Base-by-base conservation (phyloP, 2,329 filamentous ascomycete genomes). In the Colletotrichum gigasporum region DNA sequence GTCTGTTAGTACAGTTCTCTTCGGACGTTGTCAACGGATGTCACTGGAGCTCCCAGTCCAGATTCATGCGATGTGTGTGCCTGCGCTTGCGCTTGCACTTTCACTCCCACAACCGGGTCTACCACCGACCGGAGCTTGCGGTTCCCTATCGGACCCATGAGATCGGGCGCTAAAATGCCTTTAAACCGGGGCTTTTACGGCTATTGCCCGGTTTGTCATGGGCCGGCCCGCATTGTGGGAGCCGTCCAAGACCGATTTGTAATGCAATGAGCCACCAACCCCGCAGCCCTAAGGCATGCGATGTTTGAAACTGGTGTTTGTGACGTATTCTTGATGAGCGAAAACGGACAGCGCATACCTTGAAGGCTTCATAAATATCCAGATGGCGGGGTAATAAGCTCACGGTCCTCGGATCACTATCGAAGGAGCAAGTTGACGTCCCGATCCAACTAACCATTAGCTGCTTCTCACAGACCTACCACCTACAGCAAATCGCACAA, bases 21-120 rank as follows among this genome's bases (percentile, higher is more conserved):
- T n/a, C n/a, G n/a, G n/a, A n/a, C n/a, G n/a, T n/a, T n/a, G n/a
- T n/a, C n/a, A n/a, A n/a, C n/a, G n/a, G n/a, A n/a, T n/a, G n/a
- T n/a, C n/a, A n/a, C n/a, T n/a, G n/a, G n/a, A n/a, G n/a, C n/a
- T n/a, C n/a, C n/a, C n/a, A n/a, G n/a, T n/a, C n/a, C n/a, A n/a
- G n/a, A n/a, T n/a, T n/a, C n/a, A n/a, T n/a, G n/a, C n/a, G n/a
- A n/a, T n/a, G n/a, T n/a, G n/a, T n/a, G n/a, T n/a, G n/a, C n/a
- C n/a, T n/a, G 50, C 50, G 50, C 20, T 39, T 41, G 50, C 50
- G 50, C 34, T 53, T 53, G 22, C 34, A 35, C 50, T 37, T 51
- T 12, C 47, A 30, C n/a, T 3, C 12, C 11, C 42, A n/a, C 12
- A 14, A 8, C 6, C 35, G 35, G 35, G 18, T 16, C 42, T 14